Evolutionary conservation across 176 grass and related monocot genomes (phyloP).

Genomic region (Zoysia pacifica): DNA sequence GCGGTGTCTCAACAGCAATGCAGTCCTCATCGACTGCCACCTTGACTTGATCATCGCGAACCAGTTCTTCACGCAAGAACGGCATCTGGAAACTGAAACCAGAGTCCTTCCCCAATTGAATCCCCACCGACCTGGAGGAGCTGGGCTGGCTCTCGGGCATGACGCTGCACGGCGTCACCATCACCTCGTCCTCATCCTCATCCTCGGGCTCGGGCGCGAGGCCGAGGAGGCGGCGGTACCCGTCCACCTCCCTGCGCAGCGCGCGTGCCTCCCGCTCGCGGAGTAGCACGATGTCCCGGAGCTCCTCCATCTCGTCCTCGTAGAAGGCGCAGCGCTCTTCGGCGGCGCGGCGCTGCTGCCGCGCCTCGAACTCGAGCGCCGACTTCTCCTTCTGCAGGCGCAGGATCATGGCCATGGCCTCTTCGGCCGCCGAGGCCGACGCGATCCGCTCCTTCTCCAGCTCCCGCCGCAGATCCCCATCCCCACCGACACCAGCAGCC

Average conservation of each 20-base stretch:
- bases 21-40: background rate
- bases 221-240: slow-evolving; percentile 57
- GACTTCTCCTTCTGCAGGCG: slow-evolving; percentile 94
- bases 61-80: background rate
- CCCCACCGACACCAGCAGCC: background rate
- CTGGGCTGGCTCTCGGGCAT: slow-evolving; percentile 38
- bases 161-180: slow-evolving; percentile 26
- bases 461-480: slow-evolving; percentile 45
- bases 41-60: background rate
- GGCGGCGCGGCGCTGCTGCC: slow-evolving; percentile 63
- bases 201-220: background rate
- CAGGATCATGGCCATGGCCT: slow-evolving; percentile 98
- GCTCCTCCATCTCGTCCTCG: slow-evolving; percentile 77
- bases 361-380: slow-evolving; percentile 65
- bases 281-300: slow-evolving; percentile 75
- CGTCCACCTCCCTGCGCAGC: slow-evolving; percentile 71
- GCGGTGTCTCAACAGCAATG: background rate
- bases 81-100: slow-evolving; percentile 30
- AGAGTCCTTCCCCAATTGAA: slow-evolving; percentile 14
- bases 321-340: slow-evolving; percentile 78
- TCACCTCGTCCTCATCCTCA: slow-evolving; percentile 21
- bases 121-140: slow-evolving; percentile 23
- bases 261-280: slow-evolving; percentile 65
- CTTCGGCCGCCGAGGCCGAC: slow-evolving; percentile 68
- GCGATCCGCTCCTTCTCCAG: slow-evolving; percentile 90